A percentile compares a stretch with the other conserved stretches of the same genome.
Conservation (phyloP, 768 basidiomycete species). For the Naganishia vaughanmartiniae region DNA sequence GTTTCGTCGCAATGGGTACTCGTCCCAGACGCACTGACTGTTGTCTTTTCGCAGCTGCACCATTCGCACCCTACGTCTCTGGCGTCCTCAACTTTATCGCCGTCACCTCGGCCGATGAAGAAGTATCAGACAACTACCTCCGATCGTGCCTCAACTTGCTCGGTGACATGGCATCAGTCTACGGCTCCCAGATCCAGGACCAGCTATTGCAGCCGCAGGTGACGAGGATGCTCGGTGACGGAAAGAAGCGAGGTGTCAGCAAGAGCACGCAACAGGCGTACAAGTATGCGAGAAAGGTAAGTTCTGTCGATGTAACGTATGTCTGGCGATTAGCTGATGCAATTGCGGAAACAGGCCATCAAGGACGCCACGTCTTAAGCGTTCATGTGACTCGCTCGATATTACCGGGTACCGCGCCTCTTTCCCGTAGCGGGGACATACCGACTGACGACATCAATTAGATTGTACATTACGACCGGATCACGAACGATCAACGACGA, state of each 20-base stretch:
- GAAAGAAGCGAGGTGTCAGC: conserved; percentile 66
- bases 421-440: not conserved
- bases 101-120: conserved; percentile 74
- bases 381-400: too few species aligned
- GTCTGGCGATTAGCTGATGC: not conserved
- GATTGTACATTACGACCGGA: conserved; percentile 15
- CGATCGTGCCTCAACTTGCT: conserved; percentile 78
- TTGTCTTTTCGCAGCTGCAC: conserved; percentile 44
- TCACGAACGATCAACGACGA: conserved; percentile 9
- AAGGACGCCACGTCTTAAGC: conserved; percentile 33
- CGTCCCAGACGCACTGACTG: not conserved
- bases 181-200: conserved; percentile 74
- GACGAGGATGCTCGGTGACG: conserved; percentile 66
- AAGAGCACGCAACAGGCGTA: conserved; percentile 80
- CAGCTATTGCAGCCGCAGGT: conserved; percentile 74
- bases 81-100: conserved; percentile 73
- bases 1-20: conserved; percentile 32
- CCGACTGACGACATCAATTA: not conserved
- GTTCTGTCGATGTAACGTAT: not conserved
- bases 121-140: conserved; percentile 73
- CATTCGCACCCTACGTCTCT: conserved; percentile 68
- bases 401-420: not conserved
- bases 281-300: conserved; percentile 89
- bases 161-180: conserved; percentile 88
- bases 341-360: conserved; percentile 22